Evolutionary conservation across 441 rosid species (phyloP).

Genomic region (Jatropha multifida): DNA sequence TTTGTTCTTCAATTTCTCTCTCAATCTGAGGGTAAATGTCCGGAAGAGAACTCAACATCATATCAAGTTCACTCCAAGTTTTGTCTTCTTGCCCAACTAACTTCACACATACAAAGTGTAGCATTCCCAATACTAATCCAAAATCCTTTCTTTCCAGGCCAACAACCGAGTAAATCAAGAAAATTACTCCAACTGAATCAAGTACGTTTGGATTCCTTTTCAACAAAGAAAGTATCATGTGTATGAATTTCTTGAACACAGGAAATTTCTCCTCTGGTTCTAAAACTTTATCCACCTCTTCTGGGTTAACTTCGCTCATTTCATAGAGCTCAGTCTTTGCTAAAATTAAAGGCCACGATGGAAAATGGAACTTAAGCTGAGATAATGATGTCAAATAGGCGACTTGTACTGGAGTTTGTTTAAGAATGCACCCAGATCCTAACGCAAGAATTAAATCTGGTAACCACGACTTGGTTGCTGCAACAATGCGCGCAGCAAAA

Average conservation of each 20-base stretch:
- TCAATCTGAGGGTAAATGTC: slow-evolving; percentile 65
- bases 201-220: slow-evolving; percentile 45
- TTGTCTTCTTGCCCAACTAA: slow-evolving; percentile 54
- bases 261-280: slow-evolving; percentile 37
- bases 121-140: slow-evolving; percentile 52
- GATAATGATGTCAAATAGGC: slow-evolving; percentile 32
- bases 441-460: slow-evolving; percentile 87
- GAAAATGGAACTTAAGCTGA: slow-evolving; percentile 46
- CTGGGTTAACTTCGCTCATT: slow-evolving; percentile 28
- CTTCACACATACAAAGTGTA: slow-evolving; percentile 59
- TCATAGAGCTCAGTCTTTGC: slow-evolving; percentile 58
- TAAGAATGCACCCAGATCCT: slow-evolving; percentile 51
- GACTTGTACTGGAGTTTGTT: slow-evolving; percentile 37
- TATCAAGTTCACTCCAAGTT: slow-evolving; percentile 66
- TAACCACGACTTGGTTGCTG: slow-evolving; percentile 71
- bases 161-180: slow-evolving; percentile 46
- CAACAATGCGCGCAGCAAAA: slow-evolving; percentile 49
- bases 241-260: slow-evolving; percentile 45
- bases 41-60: slow-evolving; percentile 67
- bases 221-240: slow-evolving; percentile 40
- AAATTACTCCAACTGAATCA: slow-evolving; percentile 59
- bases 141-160: slow-evolving; percentile 64
- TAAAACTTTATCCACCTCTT: slow-evolving; percentile 41
- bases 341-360: slow-evolving; percentile 62
- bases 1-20: slow-evolving; percentile 56